Evolutionary conservation across 371 early-diverging fungal species (phyloP), one percentile per base, ranked within the genome.

Genomic region (Neoconidiobolus thromboides): DNA sequence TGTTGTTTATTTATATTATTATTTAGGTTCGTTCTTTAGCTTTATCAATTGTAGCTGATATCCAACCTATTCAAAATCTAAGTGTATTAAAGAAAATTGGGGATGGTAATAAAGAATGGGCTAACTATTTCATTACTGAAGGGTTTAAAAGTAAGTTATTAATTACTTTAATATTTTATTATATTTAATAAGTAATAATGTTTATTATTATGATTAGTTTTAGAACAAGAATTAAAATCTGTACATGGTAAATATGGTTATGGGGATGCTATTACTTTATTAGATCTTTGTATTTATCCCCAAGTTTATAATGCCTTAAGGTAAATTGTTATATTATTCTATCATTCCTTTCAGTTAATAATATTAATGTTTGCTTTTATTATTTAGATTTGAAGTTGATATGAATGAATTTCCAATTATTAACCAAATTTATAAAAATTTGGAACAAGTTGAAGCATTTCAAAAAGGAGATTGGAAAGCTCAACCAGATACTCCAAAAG

Each of bases 31-130:
- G 91, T n/a, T 73, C 80, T 0, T 71, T 95, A 51, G 76, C 78
- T 36, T 68, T 74, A 47, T 70, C 80, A 4, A 81, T 95, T 37
- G 82, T 79, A 14, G 74, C 81, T 66, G 96, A 92, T 64, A 93
- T 82, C 52, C 93, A 92, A 65, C 96, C 96, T 1, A 61, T 91
- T 47, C 87, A 91, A 64, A 93, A 94, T 68, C 64, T 86, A 58
- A 66, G 78, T n/a, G 80, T 93, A 0, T 62, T 87, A 53, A 68
- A 76, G 26, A 72, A 80, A 51, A 71, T 80, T 12, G 78, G 68
- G 3, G 75, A 77, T 0, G 72, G 73, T 55, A 76, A 69, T 62
- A 65, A 43, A 39, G 88, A 79, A 48, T 89, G 84, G 87, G 82
- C 74, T 10, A 68, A 63, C 54, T 61, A 70, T 40, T 77, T 77